phyloP scores from a whole-genome alignment of 2,329 filamentous ascomycete genomes.

The Fusarium camptoceras region DNA sequence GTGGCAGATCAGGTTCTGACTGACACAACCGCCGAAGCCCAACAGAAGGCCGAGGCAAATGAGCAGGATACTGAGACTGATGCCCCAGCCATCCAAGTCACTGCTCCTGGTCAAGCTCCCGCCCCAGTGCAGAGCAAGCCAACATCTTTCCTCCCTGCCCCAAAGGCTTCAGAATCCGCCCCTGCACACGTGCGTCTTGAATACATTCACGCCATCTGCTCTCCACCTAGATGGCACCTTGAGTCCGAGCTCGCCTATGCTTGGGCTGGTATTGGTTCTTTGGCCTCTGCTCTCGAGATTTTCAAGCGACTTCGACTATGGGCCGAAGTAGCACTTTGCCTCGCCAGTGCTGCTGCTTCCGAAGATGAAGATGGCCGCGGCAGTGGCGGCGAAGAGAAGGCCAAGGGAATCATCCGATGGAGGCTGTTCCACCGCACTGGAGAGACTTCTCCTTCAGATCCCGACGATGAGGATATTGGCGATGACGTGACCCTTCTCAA shows the following conservation, averaged over 20 bases:
- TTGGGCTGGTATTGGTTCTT: slow-evolving; percentile 90
- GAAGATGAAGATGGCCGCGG: slow-evolving; percentile 69
- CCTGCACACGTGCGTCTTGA: slow-evolving; percentile 79
- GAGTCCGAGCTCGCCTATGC: slow-evolving; percentile 92
- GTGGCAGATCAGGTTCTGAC: slow-evolving; percentile 95
- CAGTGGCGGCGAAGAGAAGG: slow-evolving; percentile 79
- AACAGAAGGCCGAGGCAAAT: slow-evolving; percentile 44
- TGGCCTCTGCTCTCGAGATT: slow-evolving; percentile 92
- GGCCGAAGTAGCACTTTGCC: slow-evolving; percentile 93
- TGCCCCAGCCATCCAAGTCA: slow-evolving; percentile 61
- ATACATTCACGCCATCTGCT: slow-evolving; percentile 85
- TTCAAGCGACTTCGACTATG: slow-evolving; percentile 94
- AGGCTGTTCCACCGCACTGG: slow-evolving; percentile 79
- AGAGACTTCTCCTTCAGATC: slow-evolving; percentile 50
- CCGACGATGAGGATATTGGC: slow-evolving; percentile 63
- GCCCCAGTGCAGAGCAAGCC: slow-evolving; percentile 57
- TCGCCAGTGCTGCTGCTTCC: slow-evolving; percentile 70
- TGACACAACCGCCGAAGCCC: slow-evolving; percentile 69
- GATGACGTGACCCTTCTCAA: slow-evolving; percentile 68
- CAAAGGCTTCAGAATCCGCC: slow-evolving; percentile 81
- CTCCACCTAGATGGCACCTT: slow-evolving; percentile 91
- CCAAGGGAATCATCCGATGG: slow-evolving; percentile 78
- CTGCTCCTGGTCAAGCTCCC: slow-evolving; percentile 50
- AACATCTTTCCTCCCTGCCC: slow-evolving; percentile 83
- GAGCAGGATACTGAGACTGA: slow-evolving; percentile 47